Base-by-base conservation (phyloP, 306 rosid genomes). In the Fragaria vesca region DNA sequence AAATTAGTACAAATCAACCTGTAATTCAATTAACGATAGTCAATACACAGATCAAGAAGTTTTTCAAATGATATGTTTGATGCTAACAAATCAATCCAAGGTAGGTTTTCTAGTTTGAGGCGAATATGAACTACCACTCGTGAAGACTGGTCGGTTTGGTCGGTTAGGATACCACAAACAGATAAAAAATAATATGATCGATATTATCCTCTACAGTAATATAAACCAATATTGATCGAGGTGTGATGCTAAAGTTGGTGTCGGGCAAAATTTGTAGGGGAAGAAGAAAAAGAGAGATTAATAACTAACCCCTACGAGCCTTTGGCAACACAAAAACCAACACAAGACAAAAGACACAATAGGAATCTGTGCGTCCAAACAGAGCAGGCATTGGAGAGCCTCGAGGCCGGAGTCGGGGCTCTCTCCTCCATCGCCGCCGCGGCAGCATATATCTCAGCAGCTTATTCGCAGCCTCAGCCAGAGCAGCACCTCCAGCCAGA, bases 311-410 rank as follows among this genome's bases (percentile, higher is more conserved):
- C 61, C 61, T 20, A 8, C 61, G 61, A 55, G 28, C 21, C 57
- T 51, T 6, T 17, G 0, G 62, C 46, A 2, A 55, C 12, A n/a
- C 28, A 20, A 55, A 55, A 55, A 9, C 24, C 21, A 47, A 52
- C 60, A 43, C 46, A 43, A 10, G 8, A 3, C 36, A 43, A n/a
- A n/a, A 55, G 28, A 55, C 65, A 65, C 74, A 16, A 91, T 88
- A 85, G 90, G 91, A 72, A 43, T 52, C 72, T 86, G 94, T 63
- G 71, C 0, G 15, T 80, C 89, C 0, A 83, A 74, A 40, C 83
- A 76, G 1, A 74, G 63, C 2, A 77, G 77, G 73, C 72, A 34
- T 11, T 42, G 80, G 73, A 81, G 88, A 76, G 88, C 82, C 80
- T 81, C 91, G 78, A 75, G 89, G 6, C 60, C 82, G 82, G 83